A percentile compares a stretch with the other conserved stretches of the same genome.
Conservation (phyloP, 768 basidiomycete species). For the Infundibulicybe gibba region DNA sequence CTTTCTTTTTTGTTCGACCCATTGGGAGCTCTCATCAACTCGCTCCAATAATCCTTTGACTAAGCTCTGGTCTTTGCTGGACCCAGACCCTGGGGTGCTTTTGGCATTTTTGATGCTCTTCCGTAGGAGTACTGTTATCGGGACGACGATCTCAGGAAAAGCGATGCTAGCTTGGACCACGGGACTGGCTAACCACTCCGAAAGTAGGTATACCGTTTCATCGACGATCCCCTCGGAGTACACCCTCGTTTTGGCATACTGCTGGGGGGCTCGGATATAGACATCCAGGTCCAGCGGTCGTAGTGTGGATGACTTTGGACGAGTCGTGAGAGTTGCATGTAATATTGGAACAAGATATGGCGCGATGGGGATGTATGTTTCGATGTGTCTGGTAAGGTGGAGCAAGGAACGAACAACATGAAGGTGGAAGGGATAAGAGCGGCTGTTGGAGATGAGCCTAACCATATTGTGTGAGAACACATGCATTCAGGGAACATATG, state of each 20-base stretch:
- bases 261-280: conserved; percentile 80
- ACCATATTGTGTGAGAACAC: conserved; percentile 9
- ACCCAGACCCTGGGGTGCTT: conserved; percentile 23
- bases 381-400: conserved; percentile 79
- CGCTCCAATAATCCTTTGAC: conserved; percentile 84
- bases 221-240: conserved; percentile 82
- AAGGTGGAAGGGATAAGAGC: conserved; percentile 93
- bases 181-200: conserved; percentile 73
- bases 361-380: conserved; percentile 82
- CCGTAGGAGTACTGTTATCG: conserved; percentile 67
- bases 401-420: conserved; percentile 88
- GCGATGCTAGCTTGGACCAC: conserved; percentile 82
- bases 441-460: conserved; percentile 86
- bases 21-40: conserved; percentile 78
- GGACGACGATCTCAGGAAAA: conserved; percentile 90
- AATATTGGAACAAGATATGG: conserved; percentile 88
- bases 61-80: conserved; percentile 53
- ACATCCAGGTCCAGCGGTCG: conserved; percentile 88
- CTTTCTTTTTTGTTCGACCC: conserved; percentile 71
- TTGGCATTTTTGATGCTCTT: conserved; percentile 68
- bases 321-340: conserved; percentile 65
- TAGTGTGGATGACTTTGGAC: conserved; percentile 81
- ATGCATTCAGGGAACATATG: conserved; percentile 6
- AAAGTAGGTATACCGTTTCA: conserved; percentile 73
- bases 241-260: conserved; percentile 85